A percentile compares a stretch with the other conserved stretches of the same genome.
These are phyloP conservation scores for Globisporangium paddicum DNA, from an alignment of 352 stramenopile species.

Conservation along the genomic window DNA sequence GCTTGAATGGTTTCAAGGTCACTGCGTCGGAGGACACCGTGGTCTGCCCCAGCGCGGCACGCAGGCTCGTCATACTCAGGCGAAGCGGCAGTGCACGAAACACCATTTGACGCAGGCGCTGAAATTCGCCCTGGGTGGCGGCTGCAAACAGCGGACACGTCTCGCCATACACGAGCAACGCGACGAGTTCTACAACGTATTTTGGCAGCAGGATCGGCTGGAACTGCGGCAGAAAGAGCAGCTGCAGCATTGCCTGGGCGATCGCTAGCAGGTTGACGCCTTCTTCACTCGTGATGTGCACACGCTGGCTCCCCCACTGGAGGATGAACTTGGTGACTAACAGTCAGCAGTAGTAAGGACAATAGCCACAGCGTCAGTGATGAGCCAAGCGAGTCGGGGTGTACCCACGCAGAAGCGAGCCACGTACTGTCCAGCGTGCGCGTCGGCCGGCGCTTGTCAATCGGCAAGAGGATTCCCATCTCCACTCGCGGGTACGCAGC, in stretches of 20 bases:
- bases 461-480: constrained; percentile 41
- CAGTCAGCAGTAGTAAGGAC: background rate
- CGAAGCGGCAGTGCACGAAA: constrained; percentile 52
- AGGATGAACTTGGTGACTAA: constrained; percentile 56
- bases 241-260: constrained; percentile 41
- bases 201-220: constrained; percentile 76
- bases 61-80: constrained; percentile 71
- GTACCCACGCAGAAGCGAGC: too few species aligned
- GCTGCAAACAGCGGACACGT: constrained; percentile 6
- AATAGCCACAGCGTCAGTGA: background rate
- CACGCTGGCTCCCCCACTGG: constrained; percentile 25
- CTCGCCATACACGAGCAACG: constrained; percentile 55
- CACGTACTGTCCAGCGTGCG: constrained; percentile 73
- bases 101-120: constrained; percentile 33
- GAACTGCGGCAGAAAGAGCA: constrained; percentile 69
- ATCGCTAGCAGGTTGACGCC: constrained; percentile 35
- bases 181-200: constrained; percentile 73
- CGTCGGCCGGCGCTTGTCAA: constrained; percentile 67
- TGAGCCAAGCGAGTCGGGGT: background rate
- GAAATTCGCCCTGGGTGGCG: constrained; percentile 27
- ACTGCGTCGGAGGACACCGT: constrained; percentile 5
- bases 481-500: constrained; percentile 46
- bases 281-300: constrained; percentile 8
- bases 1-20: constrained; percentile 47
- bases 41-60: constrained; percentile 53